phyloP scores from a whole-genome alignment of 345 rosid genomes.

The Salix suchowensis region DNA sequence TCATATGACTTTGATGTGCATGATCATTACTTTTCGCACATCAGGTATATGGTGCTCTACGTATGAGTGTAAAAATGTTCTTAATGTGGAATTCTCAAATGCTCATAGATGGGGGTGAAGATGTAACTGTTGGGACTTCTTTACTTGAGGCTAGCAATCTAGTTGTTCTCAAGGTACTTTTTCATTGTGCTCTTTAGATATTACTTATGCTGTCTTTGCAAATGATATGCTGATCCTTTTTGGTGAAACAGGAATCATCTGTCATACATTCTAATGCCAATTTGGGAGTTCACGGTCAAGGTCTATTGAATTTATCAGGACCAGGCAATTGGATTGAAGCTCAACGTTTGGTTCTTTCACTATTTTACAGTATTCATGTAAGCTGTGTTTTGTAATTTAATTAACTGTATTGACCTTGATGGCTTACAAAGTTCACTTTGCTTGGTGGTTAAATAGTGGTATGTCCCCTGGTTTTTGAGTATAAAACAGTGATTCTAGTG shows the following conservation, averaged over 20 bases:
- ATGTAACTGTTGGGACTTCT: constrained; percentile 71
- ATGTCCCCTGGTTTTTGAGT: background rate
- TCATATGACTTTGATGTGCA: constrained; percentile 8
- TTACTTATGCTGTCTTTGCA: constrained; percentile 11
- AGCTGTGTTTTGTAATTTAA: constrained; percentile 11
- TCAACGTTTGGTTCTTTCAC: constrained; percentile 84
- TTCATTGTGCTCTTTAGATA: constrained; percentile 1
- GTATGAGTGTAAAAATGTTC: constrained; percentile 94
- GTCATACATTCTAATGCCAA: constrained; percentile 91
- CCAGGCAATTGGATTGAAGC: constrained; percentile 90
- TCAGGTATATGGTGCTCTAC: constrained; percentile 94
- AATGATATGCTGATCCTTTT: constrained; percentile 4
- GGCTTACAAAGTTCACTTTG: background rate
- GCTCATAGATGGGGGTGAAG: constrained; percentile 89
- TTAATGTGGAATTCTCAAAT: constrained; percentile 94
- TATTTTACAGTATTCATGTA: constrained; percentile 90
- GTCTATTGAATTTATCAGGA: constrained; percentile 87
- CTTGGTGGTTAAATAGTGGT: background rate
- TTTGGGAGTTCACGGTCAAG: constrained; percentile 97
- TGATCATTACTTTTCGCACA: constrained; percentile 4
- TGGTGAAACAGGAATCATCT: constrained; percentile 66
- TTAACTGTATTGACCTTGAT: background rate
- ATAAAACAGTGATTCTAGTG: background rate
- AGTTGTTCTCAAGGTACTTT: constrained; percentile 82
- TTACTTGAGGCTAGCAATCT: constrained; percentile 87